Evolutionary conservation across 352 stramenopile species (phyloP), one percentile per base, ranked within the genome.

Genomic region (Peronospora destructor): DNA sequence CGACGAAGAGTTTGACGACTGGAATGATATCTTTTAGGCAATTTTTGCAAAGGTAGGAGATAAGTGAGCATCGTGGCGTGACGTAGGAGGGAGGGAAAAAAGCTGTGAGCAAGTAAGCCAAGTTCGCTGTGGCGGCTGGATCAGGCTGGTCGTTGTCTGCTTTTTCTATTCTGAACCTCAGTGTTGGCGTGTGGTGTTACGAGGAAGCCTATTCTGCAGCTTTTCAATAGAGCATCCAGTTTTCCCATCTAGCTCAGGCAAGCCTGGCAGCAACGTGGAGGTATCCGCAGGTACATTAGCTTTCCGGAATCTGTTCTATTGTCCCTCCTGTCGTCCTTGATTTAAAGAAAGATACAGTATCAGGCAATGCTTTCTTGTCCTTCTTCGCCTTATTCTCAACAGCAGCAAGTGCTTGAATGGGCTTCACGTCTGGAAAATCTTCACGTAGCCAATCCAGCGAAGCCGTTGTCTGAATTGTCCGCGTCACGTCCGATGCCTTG

Each of bases 1-100:
- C 4, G 61, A 76, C 28, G 77, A 91, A 41, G 77, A 92, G 68
- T 89, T 92, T 45, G 78, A 94, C 53, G 73, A 87, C 44, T 92
- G 81, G 81, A 90, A 90, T 58, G 81, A 92, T 56, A 88, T 92
- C 51, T 92, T 92, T 73, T 92, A 87, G 66, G 35, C 47, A 16
- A 12, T 37, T 26, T 26, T 45, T 57, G 42, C 29, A 53, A 6
- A 33, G 2, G 42, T 37, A 56, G 23, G 26, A 52, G 45, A 56
- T 34, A 45, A 45, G 26, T 40, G 42, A 49, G 33, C 49, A n/a
- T 5, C 28, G 25, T 32, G 45, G 34, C 34, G 25, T 25, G 35
- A 19, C 19, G 37, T 38, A 47, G 46, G 29, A 63, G 36, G 37
- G 43, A 63, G 36, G 33, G 42, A 11, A 8, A 13, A 42, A 13